Percentiles rank a stretch among this genome's conserved stretches.
Conservation (phyloP, 2,329 filamentous ascomycete genomes). For the Pyricularia sp. region DNA sequence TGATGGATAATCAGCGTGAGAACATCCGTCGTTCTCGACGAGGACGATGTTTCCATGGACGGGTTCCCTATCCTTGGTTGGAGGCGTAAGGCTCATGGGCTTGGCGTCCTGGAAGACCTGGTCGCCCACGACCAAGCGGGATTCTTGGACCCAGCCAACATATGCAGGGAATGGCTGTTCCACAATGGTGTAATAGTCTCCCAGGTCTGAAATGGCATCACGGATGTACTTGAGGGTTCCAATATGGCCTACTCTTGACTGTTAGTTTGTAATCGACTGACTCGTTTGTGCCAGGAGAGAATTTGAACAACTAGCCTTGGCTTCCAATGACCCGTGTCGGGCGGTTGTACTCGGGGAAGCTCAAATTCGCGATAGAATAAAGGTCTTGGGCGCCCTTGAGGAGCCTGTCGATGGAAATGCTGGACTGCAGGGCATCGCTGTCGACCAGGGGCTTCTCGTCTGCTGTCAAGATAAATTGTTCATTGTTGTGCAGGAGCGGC, state of each 20-base stretch:
- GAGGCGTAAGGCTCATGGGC: constrained; percentile 54
- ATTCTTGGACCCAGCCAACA: constrained; percentile 46
- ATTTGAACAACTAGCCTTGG: not conserved
- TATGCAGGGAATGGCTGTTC: constrained; percentile 52
- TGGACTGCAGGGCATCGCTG: not conserved
- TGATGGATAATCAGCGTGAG: not conserved
- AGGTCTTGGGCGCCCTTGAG: not conserved
- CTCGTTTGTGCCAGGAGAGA: not conserved
- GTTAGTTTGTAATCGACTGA: not conserved
- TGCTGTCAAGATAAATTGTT: not conserved
- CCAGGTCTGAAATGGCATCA: constrained; percentile 37
- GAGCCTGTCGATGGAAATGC: not conserved
- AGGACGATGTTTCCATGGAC: constrained; percentile 40
- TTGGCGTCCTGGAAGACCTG: constrained; percentile 34
- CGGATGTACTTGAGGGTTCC: constrained; percentile 52
- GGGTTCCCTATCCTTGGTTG: constrained; percentile 44
- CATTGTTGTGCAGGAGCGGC: not conserved
- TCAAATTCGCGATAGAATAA: not conserved
- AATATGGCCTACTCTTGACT: constrained; percentile 38
- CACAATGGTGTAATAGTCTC: constrained; percentile 48
- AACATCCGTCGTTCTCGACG: not conserved
- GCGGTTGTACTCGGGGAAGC: not conserved
- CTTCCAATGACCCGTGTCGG: not conserved
- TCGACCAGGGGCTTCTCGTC: not conserved
- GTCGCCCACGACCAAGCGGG: constrained; percentile 41